A percentile compares a stretch with the other conserved stretches of the same genome.
phyloP scores from a whole-genome alignment of 2,329 filamentous ascomycete genomes.

The Diplodia seriata region DNA sequence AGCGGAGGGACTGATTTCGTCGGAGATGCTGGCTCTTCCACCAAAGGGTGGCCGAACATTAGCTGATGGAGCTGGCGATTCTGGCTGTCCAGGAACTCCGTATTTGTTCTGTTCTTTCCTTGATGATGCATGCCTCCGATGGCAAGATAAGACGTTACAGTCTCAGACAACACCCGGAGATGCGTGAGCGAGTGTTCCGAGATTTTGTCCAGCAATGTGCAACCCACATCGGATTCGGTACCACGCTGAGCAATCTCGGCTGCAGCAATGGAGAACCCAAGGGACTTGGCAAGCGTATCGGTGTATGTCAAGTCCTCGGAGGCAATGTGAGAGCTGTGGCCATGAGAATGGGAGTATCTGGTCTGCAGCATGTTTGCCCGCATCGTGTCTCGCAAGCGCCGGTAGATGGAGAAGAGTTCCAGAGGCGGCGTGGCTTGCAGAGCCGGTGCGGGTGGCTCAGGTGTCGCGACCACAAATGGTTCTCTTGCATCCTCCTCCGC shows the following conservation, averaged over 20 bases:
- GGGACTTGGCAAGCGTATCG: conserved; percentile 68
- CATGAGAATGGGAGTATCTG: conserved; percentile 53
- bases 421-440: conserved; percentile 40
- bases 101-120: conserved; percentile 64
- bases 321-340: conserved; percentile 48
- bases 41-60: conserved; percentile 65
- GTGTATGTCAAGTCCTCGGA: conserved; percentile 58
- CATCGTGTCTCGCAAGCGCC: conserved; percentile 63
- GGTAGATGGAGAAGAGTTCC: conserved; percentile 63
- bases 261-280: conserved; percentile 86
- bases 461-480: conserved; percentile 13
- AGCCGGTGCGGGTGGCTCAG: background rate
- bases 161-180: conserved; percentile 86
- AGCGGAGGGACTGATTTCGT: conserved; percentile 59
- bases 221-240: conserved; percentile 70
- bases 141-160: conserved; percentile 81
- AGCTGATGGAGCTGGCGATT: conserved; percentile 77
- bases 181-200: conserved; percentile 85
- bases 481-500: conserved; percentile 29
- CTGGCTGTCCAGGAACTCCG: conserved; percentile 72
- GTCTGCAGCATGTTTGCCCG: conserved; percentile 58
- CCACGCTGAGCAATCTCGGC: conserved; percentile 93
- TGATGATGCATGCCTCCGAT: conserved; percentile 72
- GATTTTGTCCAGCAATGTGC: conserved; percentile 81
- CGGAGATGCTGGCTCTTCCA: conserved; percentile 49